These are phyloP conservation scores for Calonectria pseudoreteaudii DNA, from an alignment of 2,329 filamentous ascomycete species.

Conservation along the genomic window DNA sequence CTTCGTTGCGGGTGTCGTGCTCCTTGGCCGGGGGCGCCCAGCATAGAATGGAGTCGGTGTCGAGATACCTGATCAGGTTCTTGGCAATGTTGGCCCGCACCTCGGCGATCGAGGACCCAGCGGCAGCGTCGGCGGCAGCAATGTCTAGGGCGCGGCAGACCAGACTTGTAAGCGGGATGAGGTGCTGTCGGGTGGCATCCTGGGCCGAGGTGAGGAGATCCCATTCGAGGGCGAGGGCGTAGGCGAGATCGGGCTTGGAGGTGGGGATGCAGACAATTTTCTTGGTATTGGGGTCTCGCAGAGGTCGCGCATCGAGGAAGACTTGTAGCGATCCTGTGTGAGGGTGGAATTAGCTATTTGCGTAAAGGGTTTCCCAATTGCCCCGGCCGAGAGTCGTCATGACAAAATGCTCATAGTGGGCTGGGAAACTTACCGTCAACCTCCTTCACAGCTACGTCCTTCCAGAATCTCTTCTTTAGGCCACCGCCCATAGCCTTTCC, in stretches of 20 bases:
- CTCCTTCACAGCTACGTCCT: slow-evolving; percentile 79
- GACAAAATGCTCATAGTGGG: background rate
- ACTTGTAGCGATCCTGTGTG: slow-evolving; percentile 66
- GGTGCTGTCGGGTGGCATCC: slow-evolving; percentile 86
- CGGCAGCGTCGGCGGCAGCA: slow-evolving; percentile 68
- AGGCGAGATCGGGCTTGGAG: slow-evolving; percentile 83
- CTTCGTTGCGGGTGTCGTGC: slow-evolving; percentile 58
- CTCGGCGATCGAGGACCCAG: slow-evolving; percentile 53
- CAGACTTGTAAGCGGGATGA: slow-evolving; percentile 90
- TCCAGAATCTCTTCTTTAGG: slow-evolving; percentile 86
- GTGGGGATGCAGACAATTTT: slow-evolving; percentile 77
- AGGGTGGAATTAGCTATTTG: slow-evolving; percentile 17
- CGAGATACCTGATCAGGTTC: slow-evolving; percentile 84
- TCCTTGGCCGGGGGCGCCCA: slow-evolving; percentile 75
- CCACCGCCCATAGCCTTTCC: slow-evolving; percentile 55
- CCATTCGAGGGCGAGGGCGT: slow-evolving; percentile 93
- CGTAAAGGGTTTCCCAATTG: background rate
- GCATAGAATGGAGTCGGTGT: slow-evolving; percentile 93
- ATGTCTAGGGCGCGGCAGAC: slow-evolving; percentile 88
- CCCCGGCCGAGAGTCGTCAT: background rate
- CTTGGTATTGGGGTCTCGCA: slow-evolving; percentile 82
- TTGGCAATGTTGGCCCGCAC: slow-evolving; percentile 74
- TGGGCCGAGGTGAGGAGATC: slow-evolving; percentile 84
- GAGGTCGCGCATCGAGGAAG: slow-evolving; percentile 80
- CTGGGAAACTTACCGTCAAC: slow-evolving; percentile 65